phyloP scores from a whole-genome alignment of 345 rosid genomes.

The Luvunga scandens region DNA sequence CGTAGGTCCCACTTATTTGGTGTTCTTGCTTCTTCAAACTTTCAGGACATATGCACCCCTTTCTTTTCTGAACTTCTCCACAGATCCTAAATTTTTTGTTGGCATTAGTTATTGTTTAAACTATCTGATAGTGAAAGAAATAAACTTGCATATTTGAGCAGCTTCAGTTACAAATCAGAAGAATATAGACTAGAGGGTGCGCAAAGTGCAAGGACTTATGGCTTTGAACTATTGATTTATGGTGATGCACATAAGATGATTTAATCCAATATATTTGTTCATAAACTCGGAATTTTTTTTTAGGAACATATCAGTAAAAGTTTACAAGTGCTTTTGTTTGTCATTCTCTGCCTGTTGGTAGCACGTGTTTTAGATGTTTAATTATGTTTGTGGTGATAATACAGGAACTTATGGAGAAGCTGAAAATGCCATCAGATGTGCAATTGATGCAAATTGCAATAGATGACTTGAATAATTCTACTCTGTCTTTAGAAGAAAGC shows the following conservation, averaged over 20 bases:
- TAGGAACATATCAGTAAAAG: not conserved
- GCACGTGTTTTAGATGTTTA: not conserved
- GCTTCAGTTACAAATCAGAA: not conserved
- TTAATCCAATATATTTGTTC: not conserved
- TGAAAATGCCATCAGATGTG: conserved; percentile 82
- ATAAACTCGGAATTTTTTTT: not conserved
- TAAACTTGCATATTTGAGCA: not conserved
- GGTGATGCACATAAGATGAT: not conserved
- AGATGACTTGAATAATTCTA: conserved; percentile 69
- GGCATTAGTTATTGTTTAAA: not conserved
- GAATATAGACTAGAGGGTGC: not conserved
- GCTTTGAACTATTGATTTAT: not conserved
- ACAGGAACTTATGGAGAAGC: conserved; percentile 77
- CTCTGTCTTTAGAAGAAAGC: conserved; percentile 69
- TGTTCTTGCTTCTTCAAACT: not conserved
- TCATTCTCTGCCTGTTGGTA: not conserved
- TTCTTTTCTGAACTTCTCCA: not conserved
- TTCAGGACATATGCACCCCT: not conserved
- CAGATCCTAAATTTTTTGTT: not conserved
- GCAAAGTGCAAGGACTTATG: not conserved
- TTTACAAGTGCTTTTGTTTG: not conserved
- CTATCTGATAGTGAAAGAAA: not conserved
- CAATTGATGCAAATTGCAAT: conserved; percentile 79
- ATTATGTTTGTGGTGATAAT: conserved; percentile 4
- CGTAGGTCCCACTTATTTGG: too few species aligned